phyloP scores from a whole-genome alignment of 805 yeast species.

The Candida pseudofarinosa region DNA sequence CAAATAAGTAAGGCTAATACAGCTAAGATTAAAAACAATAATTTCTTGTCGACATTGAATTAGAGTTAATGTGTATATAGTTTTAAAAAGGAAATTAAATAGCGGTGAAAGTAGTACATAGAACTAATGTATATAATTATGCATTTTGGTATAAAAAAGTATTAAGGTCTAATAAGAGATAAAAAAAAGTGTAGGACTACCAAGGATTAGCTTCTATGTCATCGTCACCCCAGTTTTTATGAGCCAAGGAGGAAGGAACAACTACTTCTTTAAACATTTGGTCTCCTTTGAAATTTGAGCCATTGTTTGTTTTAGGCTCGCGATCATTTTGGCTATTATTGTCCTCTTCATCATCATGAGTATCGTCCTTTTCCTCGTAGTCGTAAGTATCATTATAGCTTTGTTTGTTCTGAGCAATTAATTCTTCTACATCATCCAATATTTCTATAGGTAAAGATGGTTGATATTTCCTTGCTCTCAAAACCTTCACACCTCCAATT shows the following conservation, averaged over 20 bases:
- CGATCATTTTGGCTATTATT: background rate
- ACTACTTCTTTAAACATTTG: constrained; percentile 47
- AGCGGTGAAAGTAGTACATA: background rate
- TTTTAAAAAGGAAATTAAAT: too few relatives aligned
- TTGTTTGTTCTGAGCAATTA: constrained; percentile 31
- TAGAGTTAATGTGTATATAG: background rate
- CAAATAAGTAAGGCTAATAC: constrained; percentile 66
- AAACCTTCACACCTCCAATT: constrained; percentile 53
- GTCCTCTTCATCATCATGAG: constrained; percentile 11
- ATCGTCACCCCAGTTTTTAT: constrained; percentile 41
- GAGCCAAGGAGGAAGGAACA: constrained; percentile 48
- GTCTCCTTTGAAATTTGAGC: constrained; percentile 34
- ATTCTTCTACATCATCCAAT: constrained; percentile 67
- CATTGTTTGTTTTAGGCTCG: background rate
- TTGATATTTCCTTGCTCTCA: constrained; percentile 54
- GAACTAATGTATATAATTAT: background rate
- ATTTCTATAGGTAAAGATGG: constrained; percentile 71
- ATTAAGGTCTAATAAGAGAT: too few relatives aligned
- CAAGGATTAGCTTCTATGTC: constrained; percentile 68
- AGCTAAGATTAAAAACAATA: constrained; percentile 66
- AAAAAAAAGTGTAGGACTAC: constrained; percentile 34
- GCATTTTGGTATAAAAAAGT: background rate
- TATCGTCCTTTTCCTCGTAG: constrained; percentile 18
- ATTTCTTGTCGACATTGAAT: constrained; percentile 63
- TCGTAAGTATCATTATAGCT: constrained; percentile 30